Conservation (phyloP, 208 protist species). For the Trypanosomatidae sp. region DNA sequence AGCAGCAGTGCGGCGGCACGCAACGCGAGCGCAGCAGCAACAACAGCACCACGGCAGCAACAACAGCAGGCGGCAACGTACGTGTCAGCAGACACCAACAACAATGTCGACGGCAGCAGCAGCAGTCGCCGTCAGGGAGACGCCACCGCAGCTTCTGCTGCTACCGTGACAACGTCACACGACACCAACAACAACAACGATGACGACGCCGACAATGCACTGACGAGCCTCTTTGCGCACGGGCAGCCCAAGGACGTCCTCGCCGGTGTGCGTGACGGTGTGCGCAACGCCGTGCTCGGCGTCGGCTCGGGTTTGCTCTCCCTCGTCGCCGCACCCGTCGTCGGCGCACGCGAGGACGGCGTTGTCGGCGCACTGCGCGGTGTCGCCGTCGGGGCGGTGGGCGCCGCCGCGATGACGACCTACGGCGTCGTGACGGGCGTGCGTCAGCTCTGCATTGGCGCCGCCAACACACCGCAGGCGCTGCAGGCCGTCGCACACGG, state of each 20-base stretch:
- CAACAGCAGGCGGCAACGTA: too few relatives aligned
- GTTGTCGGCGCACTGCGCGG: slow-evolving; percentile 12
- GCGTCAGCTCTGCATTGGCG: slow-evolving; percentile 17
- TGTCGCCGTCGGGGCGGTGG: slow-evolving; percentile 13
- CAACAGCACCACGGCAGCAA: too few relatives aligned
- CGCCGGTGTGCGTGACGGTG: slow-evolving; percentile 12
- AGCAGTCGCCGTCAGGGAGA: not conserved
- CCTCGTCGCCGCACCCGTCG: slow-evolving; percentile 13
- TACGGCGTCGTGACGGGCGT: slow-evolving; percentile 20
- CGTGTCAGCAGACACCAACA: not conserved
- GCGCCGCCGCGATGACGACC: slow-evolving; percentile 7
- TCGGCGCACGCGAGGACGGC: slow-evolving; percentile 10
- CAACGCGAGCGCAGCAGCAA: not conserved
- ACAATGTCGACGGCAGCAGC: not conserved
- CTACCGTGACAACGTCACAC: not conserved
- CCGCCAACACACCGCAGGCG: slow-evolving; percentile 23
- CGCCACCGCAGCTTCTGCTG: too few relatives aligned
- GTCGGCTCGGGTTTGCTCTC: slow-evolving; percentile 14
- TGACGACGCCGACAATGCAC: not conserved
- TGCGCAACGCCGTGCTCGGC: slow-evolving; percentile 16
- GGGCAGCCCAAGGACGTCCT: slow-evolving; percentile 24
- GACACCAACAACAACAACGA: not conserved
- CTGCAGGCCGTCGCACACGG: slow-evolving; percentile 11
- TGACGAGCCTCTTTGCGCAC: slow-evolving; percentile 19
- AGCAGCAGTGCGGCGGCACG: too few relatives aligned